Conservation (phyloP, 148 eudicot species). For the Camellia lanceoleosa region DNA sequence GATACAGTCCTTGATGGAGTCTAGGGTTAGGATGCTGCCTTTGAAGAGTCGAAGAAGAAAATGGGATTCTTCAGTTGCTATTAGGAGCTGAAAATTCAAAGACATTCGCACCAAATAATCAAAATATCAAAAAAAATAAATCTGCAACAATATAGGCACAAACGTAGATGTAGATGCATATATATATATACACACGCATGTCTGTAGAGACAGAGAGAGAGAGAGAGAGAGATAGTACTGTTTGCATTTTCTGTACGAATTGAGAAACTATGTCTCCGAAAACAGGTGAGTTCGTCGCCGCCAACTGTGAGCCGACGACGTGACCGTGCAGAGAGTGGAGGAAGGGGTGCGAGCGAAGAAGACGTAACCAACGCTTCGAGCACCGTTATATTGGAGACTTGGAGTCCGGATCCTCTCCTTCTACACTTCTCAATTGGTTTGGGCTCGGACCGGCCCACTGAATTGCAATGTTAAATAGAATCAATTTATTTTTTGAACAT, state of each 20-base stretch:
- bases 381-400: too few species aligned
- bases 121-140: background rate
- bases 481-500: too few species aligned
- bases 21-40: slow-evolving; percentile 27
- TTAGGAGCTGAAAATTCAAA: slow-evolving; percentile 25
- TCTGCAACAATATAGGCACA: too few species aligned
- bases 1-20: slow-evolving; percentile 33
- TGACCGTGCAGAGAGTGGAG: background rate
- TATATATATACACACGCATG: background rate
- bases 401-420: too few species aligned
- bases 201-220: background rate
- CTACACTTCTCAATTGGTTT: too few species aligned
- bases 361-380: too few species aligned
- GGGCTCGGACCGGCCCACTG: too few species aligned
- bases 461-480: too few species aligned
- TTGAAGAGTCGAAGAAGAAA: slow-evolving; percentile 36
- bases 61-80: slow-evolving; percentile 39
- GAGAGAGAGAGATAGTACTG: slow-evolving; percentile 14
- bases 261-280: background rate
- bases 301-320: background rate
- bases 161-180: too few species aligned
- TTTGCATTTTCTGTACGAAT: slow-evolving; percentile 21
- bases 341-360: too few species aligned
- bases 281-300: background rate
- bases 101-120: background rate